These are phyloP conservation scores for Thielaviopsis punctulata DNA, from an alignment of 2,329 filamentous ascomycete genomes.

Conservation along the genomic window DNA sequence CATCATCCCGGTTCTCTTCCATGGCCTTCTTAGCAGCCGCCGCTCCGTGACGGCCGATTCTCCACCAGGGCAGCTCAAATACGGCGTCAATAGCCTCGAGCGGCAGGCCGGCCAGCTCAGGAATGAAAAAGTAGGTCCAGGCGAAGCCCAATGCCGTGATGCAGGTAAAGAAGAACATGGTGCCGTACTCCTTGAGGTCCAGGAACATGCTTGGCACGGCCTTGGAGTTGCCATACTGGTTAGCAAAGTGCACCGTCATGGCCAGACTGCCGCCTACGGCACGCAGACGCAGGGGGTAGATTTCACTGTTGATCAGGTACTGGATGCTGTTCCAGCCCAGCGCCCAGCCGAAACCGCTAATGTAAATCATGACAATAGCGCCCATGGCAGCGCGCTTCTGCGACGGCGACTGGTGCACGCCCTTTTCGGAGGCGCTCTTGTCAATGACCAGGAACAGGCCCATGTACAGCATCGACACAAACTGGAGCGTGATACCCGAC, in stretches of 20 bases:
- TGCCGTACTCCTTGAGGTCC: constrained; percentile 43
- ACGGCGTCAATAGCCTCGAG: constrained; percentile 56
- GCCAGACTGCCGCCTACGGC: constrained; percentile 53
- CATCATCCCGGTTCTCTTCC: background rate
- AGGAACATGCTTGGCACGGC: constrained; percentile 63
- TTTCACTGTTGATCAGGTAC: constrained; percentile 60
- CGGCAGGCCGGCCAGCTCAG: constrained; percentile 50
- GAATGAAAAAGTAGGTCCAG: constrained; percentile 58
- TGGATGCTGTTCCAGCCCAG: constrained; percentile 62
- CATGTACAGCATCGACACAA: constrained; percentile 44
- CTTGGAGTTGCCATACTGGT: constrained; percentile 61
- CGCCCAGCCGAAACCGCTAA: constrained; percentile 53
- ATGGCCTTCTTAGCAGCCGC: constrained; percentile 28
- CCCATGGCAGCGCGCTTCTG: constrained; percentile 43
- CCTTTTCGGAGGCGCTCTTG: constrained; percentile 21
- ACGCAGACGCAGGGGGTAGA: constrained; percentile 59
- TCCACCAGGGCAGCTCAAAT: constrained; percentile 58
- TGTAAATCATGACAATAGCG: constrained; percentile 57
- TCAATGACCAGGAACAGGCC: constrained; percentile 39
- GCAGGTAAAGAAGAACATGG: constrained; percentile 59
- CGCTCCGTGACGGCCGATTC: constrained; percentile 45
- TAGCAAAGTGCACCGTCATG: constrained; percentile 65
- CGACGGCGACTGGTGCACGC: constrained; percentile 22
- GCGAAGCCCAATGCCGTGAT: constrained; percentile 49
- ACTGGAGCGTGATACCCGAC: constrained; percentile 41